A percentile compares a stretch with the other conserved stretches of the same genome.
Conservation (phyloP, 768 basidiomycete species). For the Panaeolus cyanescens region DNA sequence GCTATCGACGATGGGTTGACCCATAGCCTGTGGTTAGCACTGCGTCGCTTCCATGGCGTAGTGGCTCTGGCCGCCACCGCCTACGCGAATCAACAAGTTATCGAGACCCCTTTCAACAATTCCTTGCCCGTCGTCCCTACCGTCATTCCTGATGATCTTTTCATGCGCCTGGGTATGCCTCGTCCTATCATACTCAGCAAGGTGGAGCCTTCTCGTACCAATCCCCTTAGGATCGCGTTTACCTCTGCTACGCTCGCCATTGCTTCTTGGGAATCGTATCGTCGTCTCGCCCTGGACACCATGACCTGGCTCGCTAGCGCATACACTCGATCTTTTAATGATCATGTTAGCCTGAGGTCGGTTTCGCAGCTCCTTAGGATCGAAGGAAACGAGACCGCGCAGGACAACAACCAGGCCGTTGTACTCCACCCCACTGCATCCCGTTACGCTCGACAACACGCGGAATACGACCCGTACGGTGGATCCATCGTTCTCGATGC, state of each 20-base stretch:
- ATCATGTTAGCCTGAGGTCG: not conserved
- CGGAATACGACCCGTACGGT: not conserved
- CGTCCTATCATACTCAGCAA: not conserved
- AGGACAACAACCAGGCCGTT: not conserved
- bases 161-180: not conserved
- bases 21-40: not conserved
- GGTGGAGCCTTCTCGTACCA: not conserved
- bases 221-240: not conserved
- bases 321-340: not conserved
- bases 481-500: not conserved
- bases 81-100: not conserved
- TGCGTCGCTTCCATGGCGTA: not conserved
- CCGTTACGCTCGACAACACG: not conserved
- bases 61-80: not conserved
- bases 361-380: not conserved
- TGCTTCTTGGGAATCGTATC: not conserved
- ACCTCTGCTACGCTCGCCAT: not conserved
- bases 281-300: not conserved
- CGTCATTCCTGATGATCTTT: not conserved
- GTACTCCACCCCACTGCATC: not conserved
- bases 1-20: not conserved
- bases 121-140: not conserved
- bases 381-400: too few species aligned
- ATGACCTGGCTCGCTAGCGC: not conserved
- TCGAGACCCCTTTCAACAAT: not conserved